phyloP scores from a whole-genome alignment of 495 filamentous ascomycete genomes.

The Trichoderma gamsii region DNA sequence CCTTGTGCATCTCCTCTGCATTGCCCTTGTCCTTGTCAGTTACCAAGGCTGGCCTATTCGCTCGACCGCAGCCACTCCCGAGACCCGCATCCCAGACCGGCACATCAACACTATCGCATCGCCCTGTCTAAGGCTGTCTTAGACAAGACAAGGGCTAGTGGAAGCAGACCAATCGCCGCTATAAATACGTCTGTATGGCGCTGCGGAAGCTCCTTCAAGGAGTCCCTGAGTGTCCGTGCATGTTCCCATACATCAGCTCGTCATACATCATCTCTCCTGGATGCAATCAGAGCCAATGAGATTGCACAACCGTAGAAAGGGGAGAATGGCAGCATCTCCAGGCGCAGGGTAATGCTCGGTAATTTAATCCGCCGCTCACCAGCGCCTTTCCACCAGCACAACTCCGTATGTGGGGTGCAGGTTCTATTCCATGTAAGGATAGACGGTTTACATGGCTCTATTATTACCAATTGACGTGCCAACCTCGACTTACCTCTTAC shows the following conservation, averaged over 20 bases:
- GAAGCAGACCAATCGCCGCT: not conserved
- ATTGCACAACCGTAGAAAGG: not conserved
- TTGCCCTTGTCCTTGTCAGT: constrained; percentile 4
- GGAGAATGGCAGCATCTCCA: not conserved
- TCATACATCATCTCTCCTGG: too few species aligned
- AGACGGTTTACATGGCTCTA: not conserved
- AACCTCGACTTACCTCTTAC: not conserved
- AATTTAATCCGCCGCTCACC: not conserved
- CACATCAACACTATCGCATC: constrained; percentile 14
- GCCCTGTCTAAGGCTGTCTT: constrained; percentile 7
- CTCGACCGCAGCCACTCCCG: constrained; percentile 4
- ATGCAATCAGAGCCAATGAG: too few species aligned
- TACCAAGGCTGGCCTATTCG: not conserved
- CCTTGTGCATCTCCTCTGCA: not conserved
- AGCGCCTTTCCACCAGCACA: not conserved
- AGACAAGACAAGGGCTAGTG: constrained; percentile 5
- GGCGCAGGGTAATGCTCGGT: constrained; percentile 6
- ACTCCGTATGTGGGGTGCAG: not conserved
- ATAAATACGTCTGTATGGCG: not conserved
- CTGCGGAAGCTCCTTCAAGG: too few species aligned
- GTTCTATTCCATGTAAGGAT: not conserved
- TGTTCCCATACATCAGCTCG: too few species aligned
- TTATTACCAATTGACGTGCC: constrained; percentile 9
- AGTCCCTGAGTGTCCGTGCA: too few species aligned
- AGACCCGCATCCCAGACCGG: constrained; percentile 7